phyloP scores from a whole-genome alignment of 257 asterid genomes.

The Nemophila menziesii region DNA sequence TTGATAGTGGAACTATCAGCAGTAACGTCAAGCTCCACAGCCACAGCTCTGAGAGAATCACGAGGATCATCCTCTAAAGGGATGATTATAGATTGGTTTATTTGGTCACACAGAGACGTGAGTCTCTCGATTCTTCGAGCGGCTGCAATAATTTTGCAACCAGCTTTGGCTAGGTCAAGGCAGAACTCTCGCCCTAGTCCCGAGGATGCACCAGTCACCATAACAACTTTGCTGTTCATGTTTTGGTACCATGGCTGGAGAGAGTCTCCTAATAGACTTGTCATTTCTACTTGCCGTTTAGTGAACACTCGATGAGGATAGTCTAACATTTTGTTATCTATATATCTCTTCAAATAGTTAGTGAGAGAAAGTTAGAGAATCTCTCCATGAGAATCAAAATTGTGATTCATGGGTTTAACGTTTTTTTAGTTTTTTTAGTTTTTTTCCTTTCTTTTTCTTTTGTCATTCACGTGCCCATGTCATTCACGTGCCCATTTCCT shows the following conservation, averaged over 20 bases:
- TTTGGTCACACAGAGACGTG: conserved; percentile 44
- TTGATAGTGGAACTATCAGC: conserved; percentile 25
- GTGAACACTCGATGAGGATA: too few relatives aligned
- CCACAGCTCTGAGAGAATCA: conserved; percentile 27
- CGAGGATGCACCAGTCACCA: conserved; percentile 82
- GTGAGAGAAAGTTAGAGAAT: too few relatives aligned
- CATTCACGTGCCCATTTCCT: too few relatives aligned
- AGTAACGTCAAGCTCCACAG: conserved; percentile 48
- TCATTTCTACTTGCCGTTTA: too few relatives aligned
- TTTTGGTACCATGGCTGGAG: conserved; percentile 41
- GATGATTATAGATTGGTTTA: conserved; percentile 16
- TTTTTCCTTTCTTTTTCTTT: too few relatives aligned
- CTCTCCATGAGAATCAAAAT: too few relatives aligned
- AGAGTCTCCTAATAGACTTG: too few relatives aligned
- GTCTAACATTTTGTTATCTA: too few relatives aligned
- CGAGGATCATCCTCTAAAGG: neutral
- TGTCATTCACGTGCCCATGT: too few relatives aligned
- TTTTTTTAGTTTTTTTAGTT: too few relatives aligned
- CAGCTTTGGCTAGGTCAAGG: conserved; percentile 50
- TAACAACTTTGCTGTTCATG: conserved; percentile 41
- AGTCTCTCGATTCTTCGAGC: conserved; percentile 52
- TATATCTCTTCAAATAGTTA: too few relatives aligned
- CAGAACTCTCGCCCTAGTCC: conserved; percentile 66
- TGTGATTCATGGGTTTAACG: too few relatives aligned
- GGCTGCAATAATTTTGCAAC: conserved; percentile 60